Base-by-base conservation (phyloP, 352 stramenopile species). In the Discostella stelligera region DNA sequence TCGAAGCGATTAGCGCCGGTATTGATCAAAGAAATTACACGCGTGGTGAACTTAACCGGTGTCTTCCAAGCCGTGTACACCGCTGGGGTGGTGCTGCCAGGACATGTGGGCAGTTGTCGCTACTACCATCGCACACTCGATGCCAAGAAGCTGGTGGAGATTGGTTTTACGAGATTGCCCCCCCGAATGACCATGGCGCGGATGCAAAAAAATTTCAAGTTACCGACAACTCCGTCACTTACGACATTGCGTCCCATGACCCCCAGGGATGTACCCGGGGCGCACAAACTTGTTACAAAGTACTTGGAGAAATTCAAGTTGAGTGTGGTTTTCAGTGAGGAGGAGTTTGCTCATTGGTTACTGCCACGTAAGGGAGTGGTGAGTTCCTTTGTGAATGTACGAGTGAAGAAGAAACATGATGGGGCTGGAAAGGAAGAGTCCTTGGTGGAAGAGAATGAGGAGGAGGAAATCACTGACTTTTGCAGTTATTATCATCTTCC, bases 11-110 rank as follows among this genome's bases (percentile, higher is more conserved):
- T 99, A 10, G 97, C 97, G 10, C 97, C 97, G 0, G 97, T 99
- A 46, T 87, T 99, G 0, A 99, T 99, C 86, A 99, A 99, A 89
- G 97, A 99, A 84, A 96, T 99, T 62, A 99, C 97, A n/a, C 89
- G 97, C 18, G 86, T 96, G 25, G 96, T 99, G 10, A 99, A 99
- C 84, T 75, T 97, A n/a, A 91, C 74, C 14, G 91, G 92, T 25
- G 78, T 95, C 18, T 96, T 94, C 77, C 96, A 99, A 84, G 97
- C 97, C 5, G 96, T 99, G 2, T 99, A 99, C 87, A 99, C 97
- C 23, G 97, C 97, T 0, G 97, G 97, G 5, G 96, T 98, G 7
- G 90, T 98, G 48, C 85, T 99, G 48, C 97, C 97, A 0, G 98
- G 95, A 77, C 97, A 97, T 5, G 90, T 99, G 9, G 91, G 95